Conservation (phyloP, 768 basidiomycete species). For the Boletus coccyginus region DNA sequence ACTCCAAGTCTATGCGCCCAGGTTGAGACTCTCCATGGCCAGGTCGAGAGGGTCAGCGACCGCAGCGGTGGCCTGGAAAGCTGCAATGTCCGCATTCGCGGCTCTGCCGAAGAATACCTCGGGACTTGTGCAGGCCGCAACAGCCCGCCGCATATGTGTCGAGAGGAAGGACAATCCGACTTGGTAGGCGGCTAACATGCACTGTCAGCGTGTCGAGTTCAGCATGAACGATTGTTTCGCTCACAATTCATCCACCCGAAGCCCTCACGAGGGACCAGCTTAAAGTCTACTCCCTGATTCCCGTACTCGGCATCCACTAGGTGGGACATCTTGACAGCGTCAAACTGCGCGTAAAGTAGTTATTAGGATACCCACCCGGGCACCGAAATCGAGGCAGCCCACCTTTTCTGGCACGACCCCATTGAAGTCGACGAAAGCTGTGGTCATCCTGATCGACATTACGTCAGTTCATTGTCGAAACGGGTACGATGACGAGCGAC, state of each 20-base stretch:
- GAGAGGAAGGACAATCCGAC: slow-evolving; percentile 94
- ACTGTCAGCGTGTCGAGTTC: slow-evolving; percentile 1
- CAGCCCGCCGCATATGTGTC: slow-evolving; percentile 91
- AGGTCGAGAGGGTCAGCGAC: slow-evolving; percentile 57
- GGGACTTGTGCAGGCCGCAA: slow-evolving; percentile 91
- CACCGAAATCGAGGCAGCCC: neutral
- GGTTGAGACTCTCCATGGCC: slow-evolving; percentile 55
- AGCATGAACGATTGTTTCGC: slow-evolving; percentile 20
- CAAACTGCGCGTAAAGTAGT: slow-evolving; percentile 54
- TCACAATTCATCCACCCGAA: slow-evolving; percentile 98
- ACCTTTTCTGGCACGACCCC: slow-evolving; percentile 98
- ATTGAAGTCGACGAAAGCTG: slow-evolving; percentile 94
- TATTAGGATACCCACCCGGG: neutral
- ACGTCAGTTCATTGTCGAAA: neutral
- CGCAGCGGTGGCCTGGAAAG: slow-evolving; percentile 34
- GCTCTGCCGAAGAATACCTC: slow-evolving; percentile 78
- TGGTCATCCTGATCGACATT: slow-evolving; percentile 69
- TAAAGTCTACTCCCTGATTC: slow-evolving; percentile 96
- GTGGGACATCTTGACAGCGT: slow-evolving; percentile 93
- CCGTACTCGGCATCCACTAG: slow-evolving; percentile 97
- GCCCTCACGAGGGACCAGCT: slow-evolving; percentile 94
- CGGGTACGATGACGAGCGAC: slow-evolving; percentile 47
- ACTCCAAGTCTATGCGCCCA: slow-evolving; percentile 16
- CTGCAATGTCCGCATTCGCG: slow-evolving; percentile 34
- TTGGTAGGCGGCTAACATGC: slow-evolving; percentile 79